phyloP scores from a whole-genome alignment of 352 stramenopile genomes.

The Phytopythium vexans region DNA sequence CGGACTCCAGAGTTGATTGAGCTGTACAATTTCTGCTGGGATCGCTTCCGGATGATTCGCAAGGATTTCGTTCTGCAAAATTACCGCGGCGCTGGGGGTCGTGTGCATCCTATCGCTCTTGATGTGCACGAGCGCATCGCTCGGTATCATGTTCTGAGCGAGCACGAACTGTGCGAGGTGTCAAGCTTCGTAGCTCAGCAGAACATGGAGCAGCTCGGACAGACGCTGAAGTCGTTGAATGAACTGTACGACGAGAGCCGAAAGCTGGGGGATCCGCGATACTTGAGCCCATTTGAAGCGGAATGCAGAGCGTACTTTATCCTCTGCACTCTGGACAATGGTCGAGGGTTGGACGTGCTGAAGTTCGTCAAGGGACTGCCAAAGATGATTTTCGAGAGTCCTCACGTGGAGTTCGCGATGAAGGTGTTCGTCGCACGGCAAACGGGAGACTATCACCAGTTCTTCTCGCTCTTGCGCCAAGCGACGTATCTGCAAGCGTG shows the following conservation, averaged over 20 bases:
- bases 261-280: slow-evolving; percentile 50
- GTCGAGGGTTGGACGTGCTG: slow-evolving; percentile 73
- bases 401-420: slow-evolving; percentile 87
- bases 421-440: slow-evolving; percentile 82
- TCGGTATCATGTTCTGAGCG: slow-evolving; percentile 93
- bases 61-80: slow-evolving; percentile 97
- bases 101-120: slow-evolving; percentile 89
- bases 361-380: slow-evolving; percentile 84
- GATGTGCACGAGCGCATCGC: slow-evolving; percentile 95
- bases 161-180: slow-evolving; percentile 91
- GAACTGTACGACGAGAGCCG: slow-evolving; percentile 86
- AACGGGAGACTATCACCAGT: slow-evolving; percentile 80
- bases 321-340: slow-evolving; percentile 82
- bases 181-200: slow-evolving; percentile 83
- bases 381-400: slow-evolving; percentile 45
- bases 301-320: slow-evolving; percentile 87
- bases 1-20: slow-evolving; percentile 74
- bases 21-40: slow-evolving; percentile 97
- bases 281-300: slow-evolving; percentile 79
- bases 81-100: slow-evolving; percentile 91
- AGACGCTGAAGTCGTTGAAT: slow-evolving; percentile 86
- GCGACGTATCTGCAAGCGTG: slow-evolving; percentile 83
- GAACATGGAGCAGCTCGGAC: slow-evolving; percentile 88
- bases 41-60: slow-evolving; percentile 94
- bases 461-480: slow-evolving; percentile 73